Evolutionary conservation across 306 rosid genomes (phyloP).

Genomic region (Canavalia gladiata): DNA sequence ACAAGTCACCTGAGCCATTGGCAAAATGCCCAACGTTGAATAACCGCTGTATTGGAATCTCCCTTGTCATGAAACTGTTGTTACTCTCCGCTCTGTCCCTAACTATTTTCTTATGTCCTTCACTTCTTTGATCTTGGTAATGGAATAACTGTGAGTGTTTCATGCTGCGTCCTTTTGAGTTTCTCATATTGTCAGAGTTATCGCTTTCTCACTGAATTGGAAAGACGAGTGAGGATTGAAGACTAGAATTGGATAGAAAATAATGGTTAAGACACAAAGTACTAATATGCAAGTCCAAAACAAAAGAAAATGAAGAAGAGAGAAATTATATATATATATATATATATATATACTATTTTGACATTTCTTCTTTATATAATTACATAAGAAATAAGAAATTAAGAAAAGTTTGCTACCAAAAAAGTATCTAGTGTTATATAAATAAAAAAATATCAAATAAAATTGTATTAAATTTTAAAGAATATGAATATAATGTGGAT

Average conservation of each 20-base stretch:
- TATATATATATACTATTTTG: too few species aligned
- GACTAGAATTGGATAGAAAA: constrained; percentile 40
- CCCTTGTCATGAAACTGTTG: constrained; percentile 46
- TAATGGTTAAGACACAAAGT: constrained; percentile 33
- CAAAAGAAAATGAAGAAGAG: too few species aligned
- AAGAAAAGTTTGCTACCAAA: too few species aligned
- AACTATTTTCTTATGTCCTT: constrained; percentile 18
- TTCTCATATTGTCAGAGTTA: constrained; percentile 21
- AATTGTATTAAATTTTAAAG: too few species aligned
- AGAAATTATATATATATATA: too few species aligned
- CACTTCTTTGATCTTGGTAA: constrained; percentile 36
- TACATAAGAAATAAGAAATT: too few species aligned
- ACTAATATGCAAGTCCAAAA: background rate
- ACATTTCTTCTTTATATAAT: too few species aligned
- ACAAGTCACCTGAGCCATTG: constrained; percentile 23
- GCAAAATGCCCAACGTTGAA: constrained; percentile 1
- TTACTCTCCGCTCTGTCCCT: constrained; percentile 16
- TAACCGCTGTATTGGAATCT: constrained; percentile 43
- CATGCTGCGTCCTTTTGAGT: constrained; percentile 26
- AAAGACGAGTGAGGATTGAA: constrained; percentile 47
- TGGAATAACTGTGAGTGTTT: constrained; percentile 21
- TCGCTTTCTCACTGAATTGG: constrained; percentile 45
- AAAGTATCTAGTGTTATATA: too few species aligned
- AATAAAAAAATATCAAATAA: too few species aligned
- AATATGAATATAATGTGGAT: too few species aligned